phyloP scores from a whole-genome alignment of 176 grass and related monocot species.

The Paspalum vaginatum region DNA sequence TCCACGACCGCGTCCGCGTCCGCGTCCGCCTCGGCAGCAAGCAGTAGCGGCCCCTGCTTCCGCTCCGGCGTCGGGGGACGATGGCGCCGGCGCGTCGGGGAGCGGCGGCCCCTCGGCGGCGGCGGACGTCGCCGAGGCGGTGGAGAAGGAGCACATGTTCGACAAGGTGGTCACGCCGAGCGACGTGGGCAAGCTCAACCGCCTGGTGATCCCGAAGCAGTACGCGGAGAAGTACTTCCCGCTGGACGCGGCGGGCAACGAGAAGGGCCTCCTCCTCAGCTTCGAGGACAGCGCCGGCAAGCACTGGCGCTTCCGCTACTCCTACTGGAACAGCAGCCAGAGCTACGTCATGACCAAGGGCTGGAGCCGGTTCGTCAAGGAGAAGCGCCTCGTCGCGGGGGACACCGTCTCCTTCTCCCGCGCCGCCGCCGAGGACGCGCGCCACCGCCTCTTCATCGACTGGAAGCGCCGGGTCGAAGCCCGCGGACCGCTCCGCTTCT shows the following conservation, averaged over 20 bases:
- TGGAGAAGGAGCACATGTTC: constrained; percentile 98
- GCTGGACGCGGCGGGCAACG: constrained; percentile 66
- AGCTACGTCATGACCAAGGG: constrained; percentile 99
- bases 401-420: constrained; percentile 96
- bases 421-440: constrained; percentile 55
- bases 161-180: constrained; percentile 99
- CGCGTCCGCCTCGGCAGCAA: constrained; percentile 36
- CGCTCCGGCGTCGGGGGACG: constrained; percentile 38
- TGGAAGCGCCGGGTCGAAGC: constrained; percentile 77
- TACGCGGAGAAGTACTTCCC: constrained; percentile 98
- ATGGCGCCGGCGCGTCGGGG: constrained; percentile 44
- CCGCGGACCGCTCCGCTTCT: constrained; percentile 47
- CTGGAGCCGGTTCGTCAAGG: constrained; percentile 99
- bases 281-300: constrained; percentile 93
- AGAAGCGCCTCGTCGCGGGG: constrained; percentile 89
- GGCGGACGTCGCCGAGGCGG: constrained; percentile 11
- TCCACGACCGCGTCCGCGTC: constrained; percentile 4
- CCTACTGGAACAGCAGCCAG: constrained; percentile 99
- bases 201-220: constrained; percentile 98
- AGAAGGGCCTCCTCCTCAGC: constrained; percentile 83
- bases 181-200: constrained; percentile 97
- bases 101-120: constrained; percentile 18
- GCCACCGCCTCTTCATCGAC: constrained; percentile 81
- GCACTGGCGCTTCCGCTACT: constrained; percentile 98
- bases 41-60: constrained; percentile 32